A percentile compares a stretch with the other conserved stretches of the same genome.
Conservation (phyloP, 306 rosid species). For the Cicer pinnatifidum region DNA sequence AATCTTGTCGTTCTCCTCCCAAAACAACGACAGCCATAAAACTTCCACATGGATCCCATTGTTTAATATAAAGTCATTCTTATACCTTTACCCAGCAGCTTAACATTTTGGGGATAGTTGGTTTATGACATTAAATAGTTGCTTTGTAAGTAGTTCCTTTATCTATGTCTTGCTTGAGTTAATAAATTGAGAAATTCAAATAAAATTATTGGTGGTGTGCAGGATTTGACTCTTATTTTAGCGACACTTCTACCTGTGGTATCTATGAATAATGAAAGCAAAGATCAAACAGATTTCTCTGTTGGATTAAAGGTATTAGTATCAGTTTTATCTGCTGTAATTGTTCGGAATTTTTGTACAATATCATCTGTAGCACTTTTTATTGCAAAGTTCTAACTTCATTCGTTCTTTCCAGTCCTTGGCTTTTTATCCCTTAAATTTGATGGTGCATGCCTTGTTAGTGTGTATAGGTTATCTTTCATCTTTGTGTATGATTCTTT, state of each 20-base stretch:
- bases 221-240: conserved; percentile 79
- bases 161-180: conserved; percentile 34
- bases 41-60: too few relatives aligned
- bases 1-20: too few relatives aligned
- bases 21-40: too few relatives aligned
- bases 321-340: conserved; percentile 31
- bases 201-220: conserved; percentile 41
- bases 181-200: conserved; percentile 22
- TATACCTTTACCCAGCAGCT: background rate
- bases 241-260: conserved; percentile 83
- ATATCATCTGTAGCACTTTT: conserved; percentile 29
- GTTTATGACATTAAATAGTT: conserved; percentile 17
- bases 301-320: conserved; percentile 77
- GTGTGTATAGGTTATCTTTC: conserved; percentile 19
- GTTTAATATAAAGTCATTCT: background rate
- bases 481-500: background rate
- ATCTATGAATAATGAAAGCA: conserved; percentile 71
- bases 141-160: conserved; percentile 28
- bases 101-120: background rate
- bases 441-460: background rate
- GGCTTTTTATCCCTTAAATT: conserved; percentile 43
- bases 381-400: conserved; percentile 22
- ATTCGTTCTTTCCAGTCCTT: conserved; percentile 15
- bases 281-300: conserved; percentile 78
- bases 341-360: conserved; percentile 36